Evolutionary conservation across 106 monocot species (phyloP), one percentile per base, ranked within the genome.

Genomic region (Hemerocallis citrina): DNA sequence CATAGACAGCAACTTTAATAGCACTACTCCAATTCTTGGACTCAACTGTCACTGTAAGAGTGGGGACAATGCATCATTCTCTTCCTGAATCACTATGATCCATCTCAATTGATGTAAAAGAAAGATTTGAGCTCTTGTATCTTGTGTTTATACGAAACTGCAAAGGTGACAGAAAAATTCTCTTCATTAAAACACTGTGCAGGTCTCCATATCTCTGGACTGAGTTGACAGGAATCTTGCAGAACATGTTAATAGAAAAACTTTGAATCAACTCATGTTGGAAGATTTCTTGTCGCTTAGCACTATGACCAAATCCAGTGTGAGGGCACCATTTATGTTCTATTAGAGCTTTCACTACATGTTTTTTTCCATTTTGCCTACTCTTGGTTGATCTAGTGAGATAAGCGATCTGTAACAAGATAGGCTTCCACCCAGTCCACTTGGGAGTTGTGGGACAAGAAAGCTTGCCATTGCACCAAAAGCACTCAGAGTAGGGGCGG

Each of bases 111-210:
- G 98, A 77, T 28, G 87, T 88, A 64, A 98, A 98, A 57, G 87
- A 92, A 62, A 92, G 98, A 79, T 92, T 88, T 68, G 98, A 91
- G 67, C 92, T 98, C 98, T 98, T 98, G 57, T 98, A 98, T 88
- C 98, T 79, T 63, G 92, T 80, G 64, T 92, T 98, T 54, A 98
- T 82, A 17, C 98, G 79, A 52, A 98, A 98, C 70, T 98, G 98
- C 66, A 98, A 72, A 66, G 92, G 92, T 64, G 92, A 82, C 46
- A 98, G 67, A 74, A 98, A 92, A 77, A 98, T 98, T 71, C 98
- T 88, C 73, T 98, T 98, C 98, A 98, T 98, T 64, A 98, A 71
- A 24, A 92, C 84, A 73, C 70, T 80, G 31, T 88, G 81, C 62
- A 98, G 75, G 61, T 88, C 98, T 27, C 79, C 64, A 69, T 85